A percentile compares a stretch with the other conserved stretches of the same genome.
Conservation (phyloP, 75 land plant genomes). For the Picea sitchensis region DNA sequence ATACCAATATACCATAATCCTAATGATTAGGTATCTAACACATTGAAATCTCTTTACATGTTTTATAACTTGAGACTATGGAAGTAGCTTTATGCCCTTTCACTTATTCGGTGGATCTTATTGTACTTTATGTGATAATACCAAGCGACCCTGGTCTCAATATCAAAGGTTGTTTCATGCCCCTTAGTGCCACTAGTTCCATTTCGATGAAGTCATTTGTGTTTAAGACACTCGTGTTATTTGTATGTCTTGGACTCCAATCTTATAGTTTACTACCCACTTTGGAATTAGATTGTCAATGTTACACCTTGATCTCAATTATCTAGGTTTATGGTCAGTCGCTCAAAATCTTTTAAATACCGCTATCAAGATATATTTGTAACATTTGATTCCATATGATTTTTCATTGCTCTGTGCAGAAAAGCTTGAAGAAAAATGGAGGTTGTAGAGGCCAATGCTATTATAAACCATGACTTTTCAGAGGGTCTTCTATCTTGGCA, state of each 20-base stretch:
- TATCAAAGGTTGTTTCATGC: neutral
- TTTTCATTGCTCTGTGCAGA: neutral
- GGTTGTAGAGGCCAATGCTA: constrained; percentile 17
- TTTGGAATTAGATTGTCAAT: neutral
- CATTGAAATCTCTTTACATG: neutral
- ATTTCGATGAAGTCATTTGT: neutral
- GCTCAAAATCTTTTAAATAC: neutral
- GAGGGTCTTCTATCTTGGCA: constrained; percentile 40
- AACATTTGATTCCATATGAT: neutral
- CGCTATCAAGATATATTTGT: neutral
- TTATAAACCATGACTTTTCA: constrained; percentile 47
- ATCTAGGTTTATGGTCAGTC: neutral
- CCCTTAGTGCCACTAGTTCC: neutral
- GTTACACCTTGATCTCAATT: neutral
- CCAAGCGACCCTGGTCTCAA: neutral
- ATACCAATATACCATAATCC: too few relatives aligned
- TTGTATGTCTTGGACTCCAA: neutral
- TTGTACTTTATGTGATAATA: neutral
- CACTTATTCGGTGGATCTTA: neutral
- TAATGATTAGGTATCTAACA: too few relatives aligned
- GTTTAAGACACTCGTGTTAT: neutral
- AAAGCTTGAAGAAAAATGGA: constrained; percentile 4
- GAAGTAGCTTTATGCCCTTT: neutral
- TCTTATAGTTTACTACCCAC: neutral
- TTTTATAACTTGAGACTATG: neutral